Evolutionary conservation across 2,329 filamentous ascomycete genomes (phyloP), one percentile per base, ranked within the genome.

Genomic region (Alternaria atra): DNA sequence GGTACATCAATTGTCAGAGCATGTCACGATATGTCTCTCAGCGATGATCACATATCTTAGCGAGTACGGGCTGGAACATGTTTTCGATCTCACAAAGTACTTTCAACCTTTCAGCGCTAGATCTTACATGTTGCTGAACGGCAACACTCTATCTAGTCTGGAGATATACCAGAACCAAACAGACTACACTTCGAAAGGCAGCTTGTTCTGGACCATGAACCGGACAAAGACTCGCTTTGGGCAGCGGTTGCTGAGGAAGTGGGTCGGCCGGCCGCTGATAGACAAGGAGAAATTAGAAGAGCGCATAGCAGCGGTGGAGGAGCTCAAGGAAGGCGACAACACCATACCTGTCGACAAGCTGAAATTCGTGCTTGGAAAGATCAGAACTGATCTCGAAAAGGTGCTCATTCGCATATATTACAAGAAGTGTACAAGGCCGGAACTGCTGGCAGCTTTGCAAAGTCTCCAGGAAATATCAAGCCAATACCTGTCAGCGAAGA

Each of bases 161-260:
- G 95, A 99, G 76, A 93, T 99, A 2, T 99, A 97, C 75, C 91
- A 94, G 62, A 99, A 99, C 68, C 89, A 93, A 71, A 98, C 94
- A 0, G 94, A 98, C 73, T 87, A 94, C 71, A 86, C 88, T 0
- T 88, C 91, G 60, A 94, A 91, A 71, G 95, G 95, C 3, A 97
- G 94, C 76, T 83, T 99, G 5, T 94, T 98, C 78, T 99, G 95
- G 95, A 92, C 93, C 0, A 84, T 99, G 42, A 92, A 99, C 80
- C 93, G 95, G 70, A 98, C 95, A 0, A 87, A 90, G 66, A 99
- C 95, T 0, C 89, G 91, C 12, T 96, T 97, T 73, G 95, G 95
- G 2, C 92, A 93, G 65, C 86, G 95, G 8, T 83, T 98, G 46
- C 84, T 99, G 44, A 88, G 94, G 10, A 97, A 97, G 78, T 99